phyloP scores from a whole-genome alignment of 164 flowering plant species.

The Dillenia suffruticosa region DNA sequence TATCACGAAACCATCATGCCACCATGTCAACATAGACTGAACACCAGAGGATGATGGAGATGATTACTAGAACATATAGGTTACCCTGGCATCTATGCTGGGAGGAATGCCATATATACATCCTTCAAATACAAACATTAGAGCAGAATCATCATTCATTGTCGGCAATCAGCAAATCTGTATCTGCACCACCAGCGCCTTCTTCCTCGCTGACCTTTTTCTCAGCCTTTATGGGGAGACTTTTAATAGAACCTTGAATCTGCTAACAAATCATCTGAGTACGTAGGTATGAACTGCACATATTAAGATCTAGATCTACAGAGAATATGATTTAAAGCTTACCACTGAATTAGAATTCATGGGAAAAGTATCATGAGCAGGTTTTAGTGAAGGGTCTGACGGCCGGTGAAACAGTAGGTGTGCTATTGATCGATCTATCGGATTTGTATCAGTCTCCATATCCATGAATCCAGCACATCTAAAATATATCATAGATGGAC shows the following conservation, averaged over 20 bases:
- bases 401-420: conserved; percentile 78
- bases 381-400: conserved; percentile 27
- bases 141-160: too few species aligned
- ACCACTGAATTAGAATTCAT: conserved; percentile 38
- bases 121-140: too few species aligned
- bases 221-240: conserved; percentile 28
- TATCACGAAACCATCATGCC: too few species aligned
- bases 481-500: not conserved
- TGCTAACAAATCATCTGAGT: conserved; percentile 8
- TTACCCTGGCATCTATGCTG: too few species aligned
- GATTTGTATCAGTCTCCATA: conserved; percentile 82
- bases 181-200: conserved; percentile 16
- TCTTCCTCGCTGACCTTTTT: conserved; percentile 24
- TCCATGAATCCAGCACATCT: conserved; percentile 55
- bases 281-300: not conserved
- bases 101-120: too few species aligned
- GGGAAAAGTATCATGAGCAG: conserved; percentile 24
- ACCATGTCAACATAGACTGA: too few species aligned
- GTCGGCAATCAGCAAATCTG: conserved; percentile 14
- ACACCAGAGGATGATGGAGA: too few species aligned
- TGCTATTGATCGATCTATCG: conserved; percentile 85
- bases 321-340: conserved; percentile 13
- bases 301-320: not conserved
- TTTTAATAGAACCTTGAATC: conserved; percentile 25
- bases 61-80: too few species aligned